Conservation (phyloP, 768 basidiomycete genomes). For the Lepiota brunneoincarnata region DNA sequence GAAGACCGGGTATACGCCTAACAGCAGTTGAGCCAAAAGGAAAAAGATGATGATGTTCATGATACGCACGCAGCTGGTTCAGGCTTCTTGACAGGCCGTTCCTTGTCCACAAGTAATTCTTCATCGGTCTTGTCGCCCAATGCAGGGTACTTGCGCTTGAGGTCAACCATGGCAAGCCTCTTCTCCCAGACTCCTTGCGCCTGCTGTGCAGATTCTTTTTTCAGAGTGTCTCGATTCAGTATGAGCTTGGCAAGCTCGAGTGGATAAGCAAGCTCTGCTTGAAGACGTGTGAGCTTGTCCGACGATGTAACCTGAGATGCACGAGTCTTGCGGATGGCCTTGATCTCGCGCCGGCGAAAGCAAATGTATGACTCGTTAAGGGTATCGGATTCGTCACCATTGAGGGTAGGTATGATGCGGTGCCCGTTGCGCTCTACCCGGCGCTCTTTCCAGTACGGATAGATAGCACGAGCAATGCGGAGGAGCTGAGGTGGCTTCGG, state of each 20-base stretch:
- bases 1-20: constrained; percentile 50
- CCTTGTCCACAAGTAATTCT: constrained; percentile 72
- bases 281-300: constrained; percentile 83
- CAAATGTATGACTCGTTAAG: constrained; percentile 94
- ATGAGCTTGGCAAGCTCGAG: constrained; percentile 71
- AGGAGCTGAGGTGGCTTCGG: constrained; percentile 61
- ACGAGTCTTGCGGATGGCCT: constrained; percentile 91
- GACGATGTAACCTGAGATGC: constrained; percentile 86
- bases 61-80: constrained; percentile 33
- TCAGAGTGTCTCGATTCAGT: constrained; percentile 69
- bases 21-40: constrained; percentile 10
- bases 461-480: constrained; percentile 70
- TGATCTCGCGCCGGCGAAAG: constrained; percentile 93
- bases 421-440: constrained; percentile 78
- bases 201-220: constrained; percentile 61
- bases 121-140: constrained; percentile 68
- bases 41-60: constrained; percentile 1
- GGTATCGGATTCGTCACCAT: constrained; percentile 89
- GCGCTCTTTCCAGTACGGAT: constrained; percentile 89
- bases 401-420: constrained; percentile 82
- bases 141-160: constrained; percentile 72
- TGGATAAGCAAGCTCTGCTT: constrained; percentile 69
- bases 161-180: constrained; percentile 68
- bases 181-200: constrained; percentile 75
- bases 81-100: constrained; percentile 55